Evolutionary conservation across 257 asterid genomes (phyloP).

Genomic region (Asclepias syriaca): DNA sequence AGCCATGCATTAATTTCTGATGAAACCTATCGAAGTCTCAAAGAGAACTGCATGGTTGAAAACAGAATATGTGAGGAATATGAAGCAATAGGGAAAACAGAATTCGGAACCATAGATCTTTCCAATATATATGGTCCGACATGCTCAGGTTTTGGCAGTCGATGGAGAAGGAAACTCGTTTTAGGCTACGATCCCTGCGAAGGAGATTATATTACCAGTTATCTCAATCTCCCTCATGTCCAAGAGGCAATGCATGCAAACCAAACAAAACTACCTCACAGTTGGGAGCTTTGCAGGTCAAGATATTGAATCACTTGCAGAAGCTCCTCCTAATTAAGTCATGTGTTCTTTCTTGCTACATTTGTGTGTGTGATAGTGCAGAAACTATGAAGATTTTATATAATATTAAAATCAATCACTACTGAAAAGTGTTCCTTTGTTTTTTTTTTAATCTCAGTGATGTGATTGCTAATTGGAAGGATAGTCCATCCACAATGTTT

Average conservation of each 20-base stretch:
- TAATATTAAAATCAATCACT: too few relatives aligned
- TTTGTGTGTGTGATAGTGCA: not conserved
- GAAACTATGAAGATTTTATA: too few relatives aligned
- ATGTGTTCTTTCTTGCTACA: not conserved
- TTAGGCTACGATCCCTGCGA: conserved; percentile 34
- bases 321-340: not conserved
- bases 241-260: conserved; percentile 42
- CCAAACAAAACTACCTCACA: conserved; percentile 24
- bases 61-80: conserved; percentile 19
- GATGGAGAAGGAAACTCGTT: conserved; percentile 2
- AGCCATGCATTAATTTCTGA: conserved; percentile 46
- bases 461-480: conserved; percentile 26
- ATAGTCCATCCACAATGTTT: conserved; percentile 35
- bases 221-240: conserved; percentile 41
- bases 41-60: conserved; percentile 22
- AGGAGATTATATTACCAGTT: conserved; percentile 17
- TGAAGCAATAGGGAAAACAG: conserved; percentile 12
- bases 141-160: conserved; percentile 14
- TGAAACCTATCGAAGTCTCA: conserved; percentile 26
- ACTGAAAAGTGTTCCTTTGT: not conserved
- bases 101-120: conserved; percentile 27
- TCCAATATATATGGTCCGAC: conserved; percentile 35
- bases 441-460: conserved; percentile 8
- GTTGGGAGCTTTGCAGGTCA: conserved; percentile 36
- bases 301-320: not conserved